phyloP scores from a whole-genome alignment of 371 early-diverging fungal genomes.

The Mortierella sp. region DNA sequence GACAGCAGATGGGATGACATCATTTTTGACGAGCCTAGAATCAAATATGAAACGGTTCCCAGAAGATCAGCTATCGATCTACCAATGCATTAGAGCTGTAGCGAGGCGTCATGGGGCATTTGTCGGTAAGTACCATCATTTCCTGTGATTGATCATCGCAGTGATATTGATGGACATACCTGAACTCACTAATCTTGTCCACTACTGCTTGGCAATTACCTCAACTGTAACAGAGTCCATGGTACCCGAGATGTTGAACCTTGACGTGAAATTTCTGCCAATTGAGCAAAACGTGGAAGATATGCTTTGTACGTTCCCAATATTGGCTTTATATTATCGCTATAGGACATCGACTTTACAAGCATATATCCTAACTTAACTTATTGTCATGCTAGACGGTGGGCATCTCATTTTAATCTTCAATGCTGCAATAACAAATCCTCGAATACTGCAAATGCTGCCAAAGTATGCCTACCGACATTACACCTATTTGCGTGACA shows the following conservation, averaged over 20 bases:
- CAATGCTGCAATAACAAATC: constrained; percentile 70
- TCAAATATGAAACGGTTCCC: constrained; percentile 75
- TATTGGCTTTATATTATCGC: not conserved
- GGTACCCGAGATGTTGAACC: constrained; percentile 68
- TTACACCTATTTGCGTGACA: constrained; percentile 78
- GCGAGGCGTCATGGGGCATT: constrained; percentile 73
- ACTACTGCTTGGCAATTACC: not conserved
- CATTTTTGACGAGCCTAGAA: constrained; percentile 66
- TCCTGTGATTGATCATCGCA: not conserved
- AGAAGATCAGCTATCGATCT: constrained; percentile 77
- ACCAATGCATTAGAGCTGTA: constrained; percentile 70
- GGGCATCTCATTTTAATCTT: constrained; percentile 77
- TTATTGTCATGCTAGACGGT: constrained; percentile 61
- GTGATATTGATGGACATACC: not conserved
- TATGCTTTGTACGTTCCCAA: constrained; percentile 60
- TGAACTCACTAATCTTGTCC: not conserved
- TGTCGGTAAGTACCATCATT: constrained; percentile 61
- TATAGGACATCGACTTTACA: not conserved
- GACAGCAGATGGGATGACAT: constrained; percentile 49
- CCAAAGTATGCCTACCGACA: constrained; percentile 81
- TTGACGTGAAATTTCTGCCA: constrained; percentile 75
- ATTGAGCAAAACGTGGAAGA: constrained; percentile 79
- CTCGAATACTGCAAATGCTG: constrained; percentile 63
- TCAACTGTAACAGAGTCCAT: constrained; percentile 47
- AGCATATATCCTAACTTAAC: not conserved